Evolutionary conservation across 2,329 filamentous ascomycete species (phyloP), one percentile per base, ranked within the genome.

Genomic region (Stachybotrys elegans): DNA sequence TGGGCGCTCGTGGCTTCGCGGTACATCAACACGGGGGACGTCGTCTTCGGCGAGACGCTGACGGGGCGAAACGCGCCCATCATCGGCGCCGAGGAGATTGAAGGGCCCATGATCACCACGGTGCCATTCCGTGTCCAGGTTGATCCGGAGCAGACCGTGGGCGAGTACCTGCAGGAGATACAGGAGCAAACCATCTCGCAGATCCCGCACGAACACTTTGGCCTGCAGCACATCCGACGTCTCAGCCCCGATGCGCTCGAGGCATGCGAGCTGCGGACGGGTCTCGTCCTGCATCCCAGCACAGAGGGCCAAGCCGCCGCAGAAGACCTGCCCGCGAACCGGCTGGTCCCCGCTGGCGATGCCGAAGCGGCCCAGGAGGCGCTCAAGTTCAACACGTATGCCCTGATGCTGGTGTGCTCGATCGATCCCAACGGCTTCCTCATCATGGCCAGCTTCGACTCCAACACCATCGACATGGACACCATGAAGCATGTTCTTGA

Each of bases 321-420:
- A 5, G 52, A 62, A 0, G 56, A 63, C 11, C 57, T 66, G 8
- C 75, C 73, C 0, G 76, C 74, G 0, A 70, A 72, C 48, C 67
- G 69, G 0, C 74, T 81, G 20, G 69, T 80, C 5, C 77, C 77
- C 0, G 72, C 75, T 1, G 71, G 74, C 23, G 77, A 79, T 45
- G 68, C 65, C 0, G 77, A 82, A 48, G 74, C 76, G 1, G 78
- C 77, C 0, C 71, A 76, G 37, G 79, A 83, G 51, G 80, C 79
- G 1, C 67, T 83, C 51, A 75, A 75, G 53, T 76, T 76, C 56
- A 76, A 75, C 57, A 75, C 71, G 0, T 83, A 84, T 55, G 74
- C 79, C 2, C 71, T 86, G 23, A 84, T 85, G 68, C 63, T 85
- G 17, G 81, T 84, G 34, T 85, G 81, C 57, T 80, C 76, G 4